phyloP scores from a whole-genome alignment of 495 filamentous ascomycete species.

The Podospora sp. region DNA sequence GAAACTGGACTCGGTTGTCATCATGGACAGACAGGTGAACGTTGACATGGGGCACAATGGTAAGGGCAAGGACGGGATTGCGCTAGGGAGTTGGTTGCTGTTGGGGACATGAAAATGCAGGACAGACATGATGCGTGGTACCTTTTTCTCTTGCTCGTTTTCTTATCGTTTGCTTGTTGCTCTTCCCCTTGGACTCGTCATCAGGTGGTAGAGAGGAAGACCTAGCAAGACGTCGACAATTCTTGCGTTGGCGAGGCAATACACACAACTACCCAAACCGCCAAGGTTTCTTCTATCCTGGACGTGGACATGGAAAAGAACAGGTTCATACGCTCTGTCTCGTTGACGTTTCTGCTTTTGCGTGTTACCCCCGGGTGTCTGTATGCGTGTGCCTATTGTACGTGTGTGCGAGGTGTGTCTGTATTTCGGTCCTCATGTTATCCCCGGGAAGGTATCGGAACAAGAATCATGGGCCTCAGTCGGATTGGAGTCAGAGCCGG shows the following conservation, averaged over 20 bases:
- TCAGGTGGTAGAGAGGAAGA: constrained; percentile 9
- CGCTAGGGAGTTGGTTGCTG: constrained; percentile 41
- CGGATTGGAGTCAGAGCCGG: neutral
- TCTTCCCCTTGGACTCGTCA: constrained; percentile 18
- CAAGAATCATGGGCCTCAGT: neutral
- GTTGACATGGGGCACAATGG: constrained; percentile 29
- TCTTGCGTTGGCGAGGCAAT: constrained; percentile 17
- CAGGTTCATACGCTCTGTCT: constrained; percentile 3
- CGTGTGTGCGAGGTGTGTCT: constrained; percentile 6
- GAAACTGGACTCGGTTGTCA: constrained; percentile 20
- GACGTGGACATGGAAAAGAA: neutral
- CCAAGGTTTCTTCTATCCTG: neutral
- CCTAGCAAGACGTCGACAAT: constrained; percentile 8
- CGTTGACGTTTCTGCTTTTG: constrained; percentile 9
- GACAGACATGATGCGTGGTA: constrained; percentile 38
- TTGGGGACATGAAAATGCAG: constrained; percentile 41
- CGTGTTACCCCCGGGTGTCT: constrained; percentile 3
- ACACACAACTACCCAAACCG: constrained; percentile 18
- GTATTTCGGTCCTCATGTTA: constrained; percentile 3
- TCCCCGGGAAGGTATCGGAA: constrained; percentile 3
- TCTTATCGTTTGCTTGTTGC: constrained; percentile 24
- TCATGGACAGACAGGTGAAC: constrained; percentile 25
- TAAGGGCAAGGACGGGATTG: constrained; percentile 28
- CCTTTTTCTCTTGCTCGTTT: constrained; percentile 24
- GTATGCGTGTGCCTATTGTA: constrained; percentile 8